Conservation (phyloP, 1,284 basidiomycete genomes). For the Pascua guehoae region DNA sequence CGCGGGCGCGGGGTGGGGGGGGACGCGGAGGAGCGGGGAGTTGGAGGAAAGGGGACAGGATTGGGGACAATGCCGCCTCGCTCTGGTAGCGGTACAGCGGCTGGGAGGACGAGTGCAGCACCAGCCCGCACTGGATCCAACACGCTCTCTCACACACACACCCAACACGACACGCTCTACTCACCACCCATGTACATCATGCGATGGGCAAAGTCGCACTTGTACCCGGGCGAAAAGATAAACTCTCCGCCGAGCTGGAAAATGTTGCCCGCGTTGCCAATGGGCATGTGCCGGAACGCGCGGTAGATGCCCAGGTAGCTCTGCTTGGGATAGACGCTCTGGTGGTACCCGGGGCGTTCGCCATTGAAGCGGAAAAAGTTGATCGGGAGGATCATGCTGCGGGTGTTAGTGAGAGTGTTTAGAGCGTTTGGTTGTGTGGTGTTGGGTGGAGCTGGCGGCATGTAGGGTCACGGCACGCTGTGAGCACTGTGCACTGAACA, state of each 20-base stretch:
- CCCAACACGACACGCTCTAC: no score
- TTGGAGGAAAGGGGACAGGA: no score
- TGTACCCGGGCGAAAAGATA: constrained; percentile 30
- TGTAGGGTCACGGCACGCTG: no score
- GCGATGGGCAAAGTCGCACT: constrained; percentile 43
- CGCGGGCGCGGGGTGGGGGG: no score
- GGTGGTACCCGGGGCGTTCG: neutral
- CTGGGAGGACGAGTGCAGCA: no score
- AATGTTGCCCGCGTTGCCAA: constrained; percentile 6
- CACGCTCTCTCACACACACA: no score
- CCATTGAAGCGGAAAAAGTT: neutral
- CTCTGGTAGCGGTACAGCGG: no score
- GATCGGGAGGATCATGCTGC: neutral
- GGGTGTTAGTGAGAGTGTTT: neutral
- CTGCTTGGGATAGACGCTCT: neutral
- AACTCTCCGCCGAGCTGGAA: constrained; percentile 48
- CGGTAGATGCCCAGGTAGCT: neutral
- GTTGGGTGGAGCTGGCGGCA: neutral
- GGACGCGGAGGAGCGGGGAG: no score
- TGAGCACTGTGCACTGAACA: no score
- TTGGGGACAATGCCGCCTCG: no score
- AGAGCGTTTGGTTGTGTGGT: neutral
- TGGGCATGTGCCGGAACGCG: neutral
- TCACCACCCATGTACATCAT: constrained; percentile 34
- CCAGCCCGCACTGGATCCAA: no score